Evolutionary conservation across 805 yeast species (phyloP), one percentile per base, ranked within the genome.

Genomic region (Candida ortonii): DNA sequence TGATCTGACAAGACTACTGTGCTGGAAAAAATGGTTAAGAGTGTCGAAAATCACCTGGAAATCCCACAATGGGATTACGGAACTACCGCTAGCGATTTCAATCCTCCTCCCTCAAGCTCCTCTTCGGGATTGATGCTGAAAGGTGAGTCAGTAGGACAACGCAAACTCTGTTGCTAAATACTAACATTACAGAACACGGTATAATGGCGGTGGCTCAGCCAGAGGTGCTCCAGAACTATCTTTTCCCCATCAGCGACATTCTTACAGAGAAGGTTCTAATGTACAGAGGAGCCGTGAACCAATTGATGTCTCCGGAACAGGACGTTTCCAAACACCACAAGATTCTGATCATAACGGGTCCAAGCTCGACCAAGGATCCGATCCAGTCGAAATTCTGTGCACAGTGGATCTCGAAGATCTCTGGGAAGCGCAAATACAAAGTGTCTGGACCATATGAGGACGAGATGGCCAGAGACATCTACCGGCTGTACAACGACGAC

Each of bases 141-240:
- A 34, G 55, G 52, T 44, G 33, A 15, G 41, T 27, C 17, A 11
- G 6, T 4, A 11, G 12, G 7, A 7, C 12, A n/a, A 19, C n/a
- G 21, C 12, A 12, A 18, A 18, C 22, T 8, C 7, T 10, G 4
- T 21, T 21, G 6, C 25, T 18, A 7, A 23, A 23, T 18, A 15
- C 39, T 38, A 33, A 45, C 39, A 20, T 15, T 23, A 13, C 15
- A 39, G 67, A 57, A 33, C 49, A 52, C 26, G 68, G 68, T 7
- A 59, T 60, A 16, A 53, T 58, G 24, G 58, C 66, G 1, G 56
- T 67, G 15, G 64, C 69, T 3, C 69, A 63, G 41, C 73, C 75
- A 1, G 71, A 67, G 38, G 64, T 68, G 7, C 52, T 67, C 6
- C 73, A 68, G 37, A 59, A 60, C 30, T 56, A 56, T 28, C 39